phyloP scores from a whole-genome alignment of 1,284 basidiomycete genomes.

The Pascua guehoae region DNA sequence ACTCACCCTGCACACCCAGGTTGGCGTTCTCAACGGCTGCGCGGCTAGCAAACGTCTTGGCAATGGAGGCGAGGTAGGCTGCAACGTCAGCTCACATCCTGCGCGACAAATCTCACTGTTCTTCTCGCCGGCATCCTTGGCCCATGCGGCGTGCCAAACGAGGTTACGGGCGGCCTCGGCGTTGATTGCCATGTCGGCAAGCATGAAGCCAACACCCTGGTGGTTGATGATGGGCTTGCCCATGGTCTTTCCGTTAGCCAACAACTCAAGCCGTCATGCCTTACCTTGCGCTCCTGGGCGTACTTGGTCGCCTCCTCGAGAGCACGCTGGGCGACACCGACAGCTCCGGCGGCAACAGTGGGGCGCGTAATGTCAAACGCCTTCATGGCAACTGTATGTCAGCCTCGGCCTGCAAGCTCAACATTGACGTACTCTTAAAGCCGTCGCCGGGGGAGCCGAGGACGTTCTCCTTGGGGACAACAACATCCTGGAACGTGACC shows the following conservation, averaged over 20 bases:
- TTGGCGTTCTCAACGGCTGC: slow-evolving; percentile 53
- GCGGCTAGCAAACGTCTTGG: slow-evolving; percentile 53
- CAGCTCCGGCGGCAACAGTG: slow-evolving; percentile 55
- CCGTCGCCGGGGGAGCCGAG: slow-evolving; percentile 56
- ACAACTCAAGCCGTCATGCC: background rate
- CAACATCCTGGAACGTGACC: slow-evolving; percentile 57
- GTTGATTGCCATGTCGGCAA: slow-evolving; percentile 58
- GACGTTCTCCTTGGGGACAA: slow-evolving; percentile 54
- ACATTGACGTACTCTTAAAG: slow-evolving; percentile 50
- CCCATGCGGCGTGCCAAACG: slow-evolving; percentile 54
- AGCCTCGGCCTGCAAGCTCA: background rate
- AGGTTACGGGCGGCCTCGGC: slow-evolving; percentile 53
- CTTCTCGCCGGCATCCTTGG: slow-evolving; percentile 53
- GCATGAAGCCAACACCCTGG: slow-evolving; percentile 56
- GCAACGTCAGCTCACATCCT: slow-evolving; percentile 1
- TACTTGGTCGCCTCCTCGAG: slow-evolving; percentile 56
- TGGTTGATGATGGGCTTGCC: slow-evolving; percentile 57
- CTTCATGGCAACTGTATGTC: slow-evolving; percentile 48
- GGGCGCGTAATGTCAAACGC: slow-evolving; percentile 56
- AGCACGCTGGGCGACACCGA: slow-evolving; percentile 55
- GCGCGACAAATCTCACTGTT: slow-evolving; percentile 46
- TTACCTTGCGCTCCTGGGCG: slow-evolving; percentile 53
- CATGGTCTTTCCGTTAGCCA: slow-evolving; percentile 51
- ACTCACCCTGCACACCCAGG: slow-evolving; percentile 51
- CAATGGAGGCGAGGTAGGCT: slow-evolving; percentile 57